Base-by-base conservation (phyloP, 2,329 filamentous ascomycete genomes). In the Claviceps sorghi region DNA sequence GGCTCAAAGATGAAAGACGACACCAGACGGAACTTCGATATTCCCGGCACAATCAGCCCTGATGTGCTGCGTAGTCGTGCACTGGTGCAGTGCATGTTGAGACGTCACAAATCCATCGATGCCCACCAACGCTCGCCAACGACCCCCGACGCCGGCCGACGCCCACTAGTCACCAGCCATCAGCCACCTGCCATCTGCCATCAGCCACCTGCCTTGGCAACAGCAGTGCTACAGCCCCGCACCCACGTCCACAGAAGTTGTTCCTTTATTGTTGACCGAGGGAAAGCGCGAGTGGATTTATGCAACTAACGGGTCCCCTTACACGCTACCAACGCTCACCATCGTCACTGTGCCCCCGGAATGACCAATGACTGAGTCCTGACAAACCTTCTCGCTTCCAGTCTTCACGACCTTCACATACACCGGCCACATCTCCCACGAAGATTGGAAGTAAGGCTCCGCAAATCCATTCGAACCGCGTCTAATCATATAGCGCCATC, bases 251-350 rank as follows among this genome's bases (percentile, higher is more conserved):
- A 19, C 13, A 19, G 30, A 51, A 36, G 32, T 11, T 42, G n/a
- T 26, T 26, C 26, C 3, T 5, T 26, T 5, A 26, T 26, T 26
- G 26, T 40, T 46, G 32, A 13, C 26, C 22, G 17, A 15, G 5
- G 34, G 43, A 48, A 42, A 41, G 34, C 26, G 19, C 21, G 22
- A 29, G 44, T 22, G 34, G 50, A n/a, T n/a, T 19, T 52, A 52
- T 52, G 50, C 36, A 52, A 48, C 50, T 48, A 52, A 42, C 50
- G 50, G 44, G 50, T 52, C 30, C 10, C 30, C 30, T 21, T 15
- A 10, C 32, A 22, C 3, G 15, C 26, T 42, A 30, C 36, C 49
- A 32, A 22, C 21, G 10, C 26, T 26, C 26, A 26, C 32, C 49
- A 40, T 38, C 30, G 49, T 45, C 49, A 40, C 32, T 40, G n/a